Evolutionary conservation across 768 basidiomycete genomes (phyloP).

Genomic region (Serendipita sp.): DNA sequence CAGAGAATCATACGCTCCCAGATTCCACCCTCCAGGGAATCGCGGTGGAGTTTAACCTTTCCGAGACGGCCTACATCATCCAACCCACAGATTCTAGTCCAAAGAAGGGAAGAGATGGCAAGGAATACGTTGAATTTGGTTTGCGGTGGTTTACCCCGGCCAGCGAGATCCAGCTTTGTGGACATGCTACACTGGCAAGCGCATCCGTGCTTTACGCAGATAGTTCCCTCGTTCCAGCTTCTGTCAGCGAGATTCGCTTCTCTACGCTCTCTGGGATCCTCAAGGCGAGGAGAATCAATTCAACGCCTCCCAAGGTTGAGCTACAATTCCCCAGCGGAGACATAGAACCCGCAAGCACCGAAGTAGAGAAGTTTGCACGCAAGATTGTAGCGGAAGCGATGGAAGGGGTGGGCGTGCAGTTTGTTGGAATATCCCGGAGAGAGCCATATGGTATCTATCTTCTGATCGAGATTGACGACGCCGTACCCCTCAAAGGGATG

Average conservation of each 20-base stretch:
- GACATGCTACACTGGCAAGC: conserved; percentile 21
- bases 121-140: conserved; percentile 11
- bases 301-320: conserved; percentile 13
- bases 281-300: conserved; percentile 10
- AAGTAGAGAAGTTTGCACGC: not conserved
- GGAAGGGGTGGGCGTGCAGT: conserved; percentile 9
- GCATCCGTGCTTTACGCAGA: conserved; percentile 15
- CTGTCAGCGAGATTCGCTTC: conserved; percentile 12
- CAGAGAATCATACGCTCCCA: not conserved
- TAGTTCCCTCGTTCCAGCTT: not conserved
- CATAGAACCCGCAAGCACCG: conserved; percentile 5
- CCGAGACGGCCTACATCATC: conserved; percentile 16
- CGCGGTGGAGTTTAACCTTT: conserved; percentile 17
- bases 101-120: not conserved
- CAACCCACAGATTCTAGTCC: not conserved
- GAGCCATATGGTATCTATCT: conserved; percentile 10
- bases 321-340: conserved; percentile 16
- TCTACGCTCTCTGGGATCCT: not conserved
- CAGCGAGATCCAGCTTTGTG: conserved; percentile 18
- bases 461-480: conserved; percentile 16
- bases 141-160: conserved; percentile 20
- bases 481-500: conserved; percentile 12
- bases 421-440: conserved; percentile 10
- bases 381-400: not conserved
- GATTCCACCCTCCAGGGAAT: conserved; percentile 12